Evolutionary conservation across 148 eudicot genomes (phyloP).

Genomic region (Amaranthus palmeri): DNA sequence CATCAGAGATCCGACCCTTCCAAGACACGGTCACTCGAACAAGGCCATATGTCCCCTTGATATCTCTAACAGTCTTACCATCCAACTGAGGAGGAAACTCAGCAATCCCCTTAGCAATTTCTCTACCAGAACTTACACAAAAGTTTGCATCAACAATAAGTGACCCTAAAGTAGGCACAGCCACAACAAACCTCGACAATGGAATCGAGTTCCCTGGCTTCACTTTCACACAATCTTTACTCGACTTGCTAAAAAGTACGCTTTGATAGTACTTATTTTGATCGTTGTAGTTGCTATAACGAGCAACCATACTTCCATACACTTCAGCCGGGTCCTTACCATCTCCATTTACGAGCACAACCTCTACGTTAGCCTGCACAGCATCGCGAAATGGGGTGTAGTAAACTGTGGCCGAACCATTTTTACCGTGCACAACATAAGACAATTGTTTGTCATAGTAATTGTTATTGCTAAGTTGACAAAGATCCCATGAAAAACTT

Average conservation of each 20-base stretch:
- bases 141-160: slow-evolving; percentile 6
- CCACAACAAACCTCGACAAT: slow-evolving; percentile 3
- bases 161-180: slow-evolving; percentile 12
- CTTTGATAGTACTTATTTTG: slow-evolving; percentile 1
- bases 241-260: slow-evolving; percentile 1
- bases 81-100: slow-evolving; percentile 10
- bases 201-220: not conserved
- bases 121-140: not conserved
- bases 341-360: slow-evolving; percentile 1
- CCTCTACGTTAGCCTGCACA: slow-evolving; percentile 13
- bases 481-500: slow-evolving; percentile 6
- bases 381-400: slow-evolving; percentile 9
- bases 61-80: not conserved
- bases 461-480: not conserved
- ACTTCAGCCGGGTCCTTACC: slow-evolving; percentile 2
- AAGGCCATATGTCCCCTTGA: slow-evolving; percentile 2
- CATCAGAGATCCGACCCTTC: slow-evolving; percentile 7
- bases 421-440: not conserved
- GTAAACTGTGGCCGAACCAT: slow-evolving; percentile 11
- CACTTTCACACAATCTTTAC: slow-evolving; percentile 3
- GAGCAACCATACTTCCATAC: slow-evolving; percentile 9
- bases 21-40: slow-evolving; percentile 14
- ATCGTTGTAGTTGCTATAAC: slow-evolving; percentile 8
- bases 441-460: not conserved
- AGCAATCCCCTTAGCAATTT: slow-evolving; percentile 3